Evolutionary conservation across 495 filamentous ascomycete species (phyloP), one percentile per base, ranked within the genome.

Genomic region (Daldinia caldariorum): DNA sequence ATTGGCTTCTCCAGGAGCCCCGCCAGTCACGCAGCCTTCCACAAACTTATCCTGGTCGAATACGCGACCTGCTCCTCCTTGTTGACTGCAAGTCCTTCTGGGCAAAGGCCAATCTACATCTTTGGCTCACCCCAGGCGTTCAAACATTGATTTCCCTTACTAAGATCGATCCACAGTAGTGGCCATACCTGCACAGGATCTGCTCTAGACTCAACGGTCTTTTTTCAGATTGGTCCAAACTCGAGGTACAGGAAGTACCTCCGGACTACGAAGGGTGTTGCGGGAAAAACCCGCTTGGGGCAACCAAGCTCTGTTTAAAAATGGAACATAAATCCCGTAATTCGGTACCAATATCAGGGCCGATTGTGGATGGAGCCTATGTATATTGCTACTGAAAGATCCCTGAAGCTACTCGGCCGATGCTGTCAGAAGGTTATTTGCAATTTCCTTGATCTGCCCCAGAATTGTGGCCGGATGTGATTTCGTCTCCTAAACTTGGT

Each of bases 361-460:
- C 12, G 9, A 37, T 20, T 20, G 16, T 53, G 32, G 13, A 53
- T 53, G 22, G 22, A 53, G 12, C 22, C 22, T 22, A 32, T 53
- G 32, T 56, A 56, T 20, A 34, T 37, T 12, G 6, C 50, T 38
- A 53, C 45, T 7, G 5, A 34, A 59, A 26, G 14, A 38, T 26
- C 59, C 43, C 38, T 50, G 32, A 39, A 51, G 38, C 16, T 58
- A 26, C 41, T 58, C 10, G 54, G 38, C 37, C 18, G 54, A 65
- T 39, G 20, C 54, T 22, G 41, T 39, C 18, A 31, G n/a, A 50
- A 51, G 41, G 38, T 35, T 51, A 34, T 35, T 58, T 65, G 20
- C 18, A 32, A 56, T 16, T 56, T 34, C n/a, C n/a, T 56, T 37
- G 32, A 29, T 6, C 26, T 10, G 32, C 53, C 32, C 32, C 16